phyloP scores from a whole-genome alignment of 495 filamentous ascomycete genomes.

The Neurospora terricola region DNA sequence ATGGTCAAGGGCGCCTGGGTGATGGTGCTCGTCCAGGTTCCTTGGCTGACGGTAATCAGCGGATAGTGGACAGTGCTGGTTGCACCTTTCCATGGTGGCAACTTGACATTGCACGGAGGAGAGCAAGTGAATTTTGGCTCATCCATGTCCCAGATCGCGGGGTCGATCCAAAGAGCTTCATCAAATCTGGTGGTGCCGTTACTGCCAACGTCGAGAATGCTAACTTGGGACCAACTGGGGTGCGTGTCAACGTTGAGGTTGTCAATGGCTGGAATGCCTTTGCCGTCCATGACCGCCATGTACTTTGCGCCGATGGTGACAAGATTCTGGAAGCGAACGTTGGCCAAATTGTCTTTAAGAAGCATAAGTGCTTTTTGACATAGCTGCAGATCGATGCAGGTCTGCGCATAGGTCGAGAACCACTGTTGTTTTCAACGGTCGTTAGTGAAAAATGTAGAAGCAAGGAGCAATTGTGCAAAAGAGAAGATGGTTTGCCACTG shows the following conservation, averaged over 20 bases:
- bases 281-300: constrained; percentile 11
- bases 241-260: constrained; percentile 19
- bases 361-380: constrained; percentile 77
- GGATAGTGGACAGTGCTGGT: constrained; percentile 19
- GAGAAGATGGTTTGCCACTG: no score
- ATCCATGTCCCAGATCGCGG: constrained; percentile 16
- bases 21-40: constrained; percentile 18
- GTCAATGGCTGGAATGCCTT: constrained; percentile 11
- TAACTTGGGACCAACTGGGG: constrained; percentile 19
- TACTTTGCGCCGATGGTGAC: constrained; percentile 9
- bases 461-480: no score
- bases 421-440: constrained; percentile 56
- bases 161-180: constrained; percentile 16
- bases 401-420: constrained; percentile 54
- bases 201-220: constrained; percentile 16
- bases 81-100: constrained; percentile 15
- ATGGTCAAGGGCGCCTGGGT: constrained; percentile 14
- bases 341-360: constrained; percentile 57
- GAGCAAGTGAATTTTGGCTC: constrained; percentile 16
- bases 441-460: constrained; percentile 37
- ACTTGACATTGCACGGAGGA: constrained; percentile 16
- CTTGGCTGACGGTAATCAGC: constrained; percentile 15
- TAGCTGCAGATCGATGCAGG: constrained; percentile 55
- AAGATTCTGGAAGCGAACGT: constrained; percentile 28
- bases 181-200: constrained; percentile 7